Evolutionary conservation across 176 grass and related monocot genomes (phyloP), one percentile per base, ranked within the genome.

Genomic region (Carex littledalei): DNA sequence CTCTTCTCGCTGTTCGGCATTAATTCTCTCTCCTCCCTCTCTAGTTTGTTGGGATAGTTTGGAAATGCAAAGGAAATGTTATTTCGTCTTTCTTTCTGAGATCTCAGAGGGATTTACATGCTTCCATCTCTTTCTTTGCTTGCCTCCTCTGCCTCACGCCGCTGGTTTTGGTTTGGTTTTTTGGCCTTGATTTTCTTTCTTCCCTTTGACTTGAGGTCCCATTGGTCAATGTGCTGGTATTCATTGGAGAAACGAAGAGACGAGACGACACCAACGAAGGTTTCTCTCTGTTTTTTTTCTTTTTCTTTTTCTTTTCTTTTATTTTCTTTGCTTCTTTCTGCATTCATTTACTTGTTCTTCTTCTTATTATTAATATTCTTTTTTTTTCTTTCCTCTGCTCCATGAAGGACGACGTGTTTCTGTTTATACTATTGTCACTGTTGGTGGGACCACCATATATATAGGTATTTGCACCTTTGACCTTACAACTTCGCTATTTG

Each of bases 151-250:
- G 52, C 26, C 74, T 78, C 21, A 78, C 50, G 74, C 74, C 52
- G 52, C 52, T 78, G 74, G 12, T 78, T 78, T 78, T 78, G 52
- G 74, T 78, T 57, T 47, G 39, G 67, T 43, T 72, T 39, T 78
- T 34, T 54, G 52, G 68, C 6, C 24, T 57, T 18, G 74, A 78
- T 78, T 55, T 78, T 57, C 52, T 55, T 78, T 57, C 52, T 56
- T 78, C 24, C 74, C 74, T 78, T 78, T 78, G 74, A 78, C 74
- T 78, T 34, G 74, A 78, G 70, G 43, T 78, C 15, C 26, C 74
- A 57, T 78, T 52, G 70, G 70, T 74, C 70, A 74, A 74, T 74
- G 3, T 20, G 0, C 17, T 47, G 35, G 37, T 17, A 45, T 72
- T 45, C 43, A 50, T 78, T 78, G 14, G 15, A 78, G 12, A 34